Evolutionary conservation across 768 basidiomycete species (phyloP).

Genomic region (Pluteus cervinus): DNA sequence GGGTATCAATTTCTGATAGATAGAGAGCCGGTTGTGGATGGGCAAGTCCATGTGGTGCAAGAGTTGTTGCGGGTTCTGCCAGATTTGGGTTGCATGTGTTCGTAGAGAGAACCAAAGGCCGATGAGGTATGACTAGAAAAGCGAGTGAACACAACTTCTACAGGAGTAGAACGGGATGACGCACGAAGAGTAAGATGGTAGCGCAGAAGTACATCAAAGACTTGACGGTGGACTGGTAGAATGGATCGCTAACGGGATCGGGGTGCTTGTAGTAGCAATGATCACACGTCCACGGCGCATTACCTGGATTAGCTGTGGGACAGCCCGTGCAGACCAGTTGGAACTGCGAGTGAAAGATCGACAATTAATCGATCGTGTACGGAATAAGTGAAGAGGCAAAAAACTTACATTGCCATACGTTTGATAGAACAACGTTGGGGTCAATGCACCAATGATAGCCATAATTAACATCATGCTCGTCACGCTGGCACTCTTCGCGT

Average conservation of each 20-base stretch:
- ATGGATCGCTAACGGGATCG: constrained; percentile 88
- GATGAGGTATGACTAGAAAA: constrained; percentile 81
- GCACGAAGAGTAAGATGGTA: constrained; percentile 78
- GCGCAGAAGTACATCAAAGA: constrained; percentile 96
- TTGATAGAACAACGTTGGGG: constrained; percentile 97
- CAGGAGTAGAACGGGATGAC: constrained; percentile 28
- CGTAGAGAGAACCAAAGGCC: constrained; percentile 98
- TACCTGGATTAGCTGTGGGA: constrained; percentile 40
- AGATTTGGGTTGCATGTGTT: constrained; percentile 97
- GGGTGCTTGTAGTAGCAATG: constrained; percentile 95
- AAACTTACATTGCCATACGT: constrained; percentile 89
- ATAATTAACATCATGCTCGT: constrained; percentile 99
- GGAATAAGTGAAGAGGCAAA: constrained; percentile 4
- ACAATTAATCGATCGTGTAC: constrained; percentile 4
- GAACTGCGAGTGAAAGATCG: constrained; percentile 48
- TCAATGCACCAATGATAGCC: constrained; percentile 95
- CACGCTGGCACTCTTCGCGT: constrained; percentile 98
- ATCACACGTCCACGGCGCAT: constrained; percentile 76
- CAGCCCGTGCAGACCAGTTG: constrained; percentile 82
- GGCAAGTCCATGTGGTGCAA: constrained; percentile 62
- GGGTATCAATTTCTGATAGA: constrained; percentile 56
- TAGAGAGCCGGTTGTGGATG: constrained; percentile 47
- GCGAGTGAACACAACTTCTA: constrained; percentile 3
- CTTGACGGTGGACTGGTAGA: constrained; percentile 95
- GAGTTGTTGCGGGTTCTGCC: constrained; percentile 93